Base-by-base conservation (phyloP, 2,329 filamentous ascomycete species). In the Hymenoscyphus occultus region DNA sequence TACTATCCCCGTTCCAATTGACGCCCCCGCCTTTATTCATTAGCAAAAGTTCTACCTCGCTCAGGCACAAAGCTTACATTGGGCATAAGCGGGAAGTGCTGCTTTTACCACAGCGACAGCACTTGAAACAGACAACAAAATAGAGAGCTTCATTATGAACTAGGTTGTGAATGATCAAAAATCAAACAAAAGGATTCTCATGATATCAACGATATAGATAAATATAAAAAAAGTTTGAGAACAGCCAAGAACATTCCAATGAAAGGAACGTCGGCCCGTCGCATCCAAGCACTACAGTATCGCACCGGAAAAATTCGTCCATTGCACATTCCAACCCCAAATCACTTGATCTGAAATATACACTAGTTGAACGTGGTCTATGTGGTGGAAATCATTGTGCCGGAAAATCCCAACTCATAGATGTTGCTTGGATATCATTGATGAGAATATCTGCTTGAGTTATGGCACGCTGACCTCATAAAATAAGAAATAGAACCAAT, bases 71-170 rank as follows among this genome's bases (percentile, higher is more conserved):
- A 39, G 56, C 61, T 57, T 48, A 66, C 66, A 68, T 62, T 68
- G 62, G 28, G 56, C 61, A 51, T 64, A 68, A 31, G 59, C 67
- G 61, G 35, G 14, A 13, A 61, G 48, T 28, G 64, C 58, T 54
- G 63, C 65, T n/a, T 35, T 59, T n/a, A 42, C 59, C 31, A 63
- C 40, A 3, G 59, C 58, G 13, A 28, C 60, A 57, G 39, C 59
- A 42, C 39, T 54, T 7, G 66, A 60, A n/a, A 65, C 2, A 6
- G 66, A 51, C 19, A 51, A 51, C 19, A 51, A 39, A 22, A 45
- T 45, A 48, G 61, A 65, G 61, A 60, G 7, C 61, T 39, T 68
- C 67, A 68, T 68, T 39, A 32, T 67, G 65, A 61, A 42, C 22
- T 19, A 14, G 14, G 10, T 13, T 22, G 22, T 1, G 19, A 6